These are phyloP conservation scores for Borovskyia barvae DNA, from an alignment of 208 protist species.

Conservation along the genomic window DNA sequence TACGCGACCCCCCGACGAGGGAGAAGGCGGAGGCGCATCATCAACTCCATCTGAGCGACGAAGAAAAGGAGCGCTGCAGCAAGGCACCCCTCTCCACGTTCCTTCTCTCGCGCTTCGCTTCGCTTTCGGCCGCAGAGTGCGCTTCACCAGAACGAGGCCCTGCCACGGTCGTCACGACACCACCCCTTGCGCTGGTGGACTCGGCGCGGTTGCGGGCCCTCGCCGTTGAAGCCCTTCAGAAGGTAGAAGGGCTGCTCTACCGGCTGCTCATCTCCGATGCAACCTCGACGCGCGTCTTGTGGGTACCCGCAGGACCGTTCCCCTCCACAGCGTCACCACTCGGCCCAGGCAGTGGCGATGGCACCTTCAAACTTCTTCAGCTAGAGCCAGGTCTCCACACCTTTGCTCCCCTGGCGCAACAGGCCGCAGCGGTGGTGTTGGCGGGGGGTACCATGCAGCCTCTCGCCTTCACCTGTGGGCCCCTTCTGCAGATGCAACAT, in stretches of 20 bases:
- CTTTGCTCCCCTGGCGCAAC: slow-evolving; percentile 44
- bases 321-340: neutral
- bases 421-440: slow-evolving; percentile 69
- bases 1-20: too few species aligned
- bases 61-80: neutral
- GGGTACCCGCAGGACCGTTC: neutral
- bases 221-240: slow-evolving; percentile 18
- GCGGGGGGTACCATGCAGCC: slow-evolving; percentile 95
- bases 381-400: slow-evolving; percentile 66
- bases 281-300: slow-evolving; percentile 24
- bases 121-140: too few species aligned
- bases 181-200: neutral
- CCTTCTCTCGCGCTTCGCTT: too few species aligned
- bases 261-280: slow-evolving; percentile 26
- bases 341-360: neutral
- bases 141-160: too few species aligned
- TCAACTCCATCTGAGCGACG: too few species aligned
- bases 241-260: slow-evolving; percentile 26
- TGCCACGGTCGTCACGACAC: too few species aligned
- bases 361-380: slow-evolving; percentile 54
- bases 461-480: slow-evolving; percentile 68
- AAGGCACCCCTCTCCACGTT: too few species aligned
- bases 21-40: too few species aligned
- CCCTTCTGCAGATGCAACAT: slow-evolving; percentile 43
- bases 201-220: slow-evolving; percentile 5